These are phyloP conservation scores for Eutrema yunnanense DNA, from an alignment of 345 rosid species.

Conservation along the genomic window DNA sequence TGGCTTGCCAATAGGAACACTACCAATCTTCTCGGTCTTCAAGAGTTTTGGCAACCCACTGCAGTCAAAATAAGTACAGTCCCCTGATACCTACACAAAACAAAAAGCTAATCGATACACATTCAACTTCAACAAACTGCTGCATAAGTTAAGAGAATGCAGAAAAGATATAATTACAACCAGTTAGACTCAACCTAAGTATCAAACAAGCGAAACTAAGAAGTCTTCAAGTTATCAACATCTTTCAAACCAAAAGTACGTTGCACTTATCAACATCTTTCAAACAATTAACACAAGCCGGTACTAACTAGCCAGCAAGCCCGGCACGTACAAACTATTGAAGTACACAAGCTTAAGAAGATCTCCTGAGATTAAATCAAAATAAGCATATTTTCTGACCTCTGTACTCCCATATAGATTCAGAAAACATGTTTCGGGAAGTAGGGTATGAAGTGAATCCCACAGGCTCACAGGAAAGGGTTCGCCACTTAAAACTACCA, in stretches of 20 bases:
- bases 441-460: conserved; percentile 55
- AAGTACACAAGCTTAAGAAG: background rate
- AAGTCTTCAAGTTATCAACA: conserved; percentile 2
- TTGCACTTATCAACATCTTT: background rate
- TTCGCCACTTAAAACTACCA: conserved; percentile 90
- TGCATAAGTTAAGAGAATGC: conserved; percentile 4
- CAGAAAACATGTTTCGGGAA: conserved; percentile 62
- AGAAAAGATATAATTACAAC: background rate
- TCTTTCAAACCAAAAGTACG: background rate
- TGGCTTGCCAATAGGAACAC: conserved; percentile 90
- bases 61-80: conserved; percentile 92
- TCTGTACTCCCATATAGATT: conserved; percentile 96
- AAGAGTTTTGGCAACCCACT: conserved; percentile 61
- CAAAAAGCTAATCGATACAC: background rate
- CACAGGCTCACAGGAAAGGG: conserved; percentile 67
- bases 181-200: conserved; percentile 6
- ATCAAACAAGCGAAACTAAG: conserved; percentile 6
- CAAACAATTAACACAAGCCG: background rate
- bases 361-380: background rate
- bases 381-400: conserved; percentile 40
- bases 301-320: background rate
- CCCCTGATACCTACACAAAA: conserved; percentile 79
- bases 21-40: conserved; percentile 48
- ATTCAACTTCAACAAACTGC: background rate
- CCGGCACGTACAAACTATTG: background rate